These are phyloP conservation scores for Auriculariales sp. DNA, from an alignment of 768 basidiomycete genomes.

Conservation along the genomic window DNA sequence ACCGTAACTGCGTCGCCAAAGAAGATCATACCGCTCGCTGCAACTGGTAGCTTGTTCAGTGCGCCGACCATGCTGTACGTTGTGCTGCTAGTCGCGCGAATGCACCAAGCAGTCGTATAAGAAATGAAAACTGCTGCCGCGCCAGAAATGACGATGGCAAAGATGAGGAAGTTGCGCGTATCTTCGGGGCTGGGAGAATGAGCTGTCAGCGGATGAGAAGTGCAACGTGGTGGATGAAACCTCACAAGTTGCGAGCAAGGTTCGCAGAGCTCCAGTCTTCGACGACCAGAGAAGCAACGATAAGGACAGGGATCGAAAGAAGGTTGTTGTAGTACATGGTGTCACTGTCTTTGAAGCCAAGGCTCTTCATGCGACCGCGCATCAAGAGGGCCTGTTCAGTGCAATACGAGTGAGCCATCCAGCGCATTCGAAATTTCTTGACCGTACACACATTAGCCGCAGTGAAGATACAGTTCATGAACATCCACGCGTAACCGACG, in stretches of 20 bases:
- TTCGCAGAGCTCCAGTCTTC: slow-evolving; percentile 85
- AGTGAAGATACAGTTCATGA: slow-evolving; percentile 77
- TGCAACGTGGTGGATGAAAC: slow-evolving; percentile 4
- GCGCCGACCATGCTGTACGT: slow-evolving; percentile 99
- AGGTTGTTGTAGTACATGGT: slow-evolving; percentile 99
- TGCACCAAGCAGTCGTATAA: slow-evolving; percentile 97
- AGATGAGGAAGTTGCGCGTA: slow-evolving; percentile 62
- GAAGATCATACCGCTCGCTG: slow-evolving; percentile 96
- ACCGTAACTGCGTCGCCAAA: slow-evolving; percentile 83
- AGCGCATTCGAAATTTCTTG: background rate
- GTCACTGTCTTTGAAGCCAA: slow-evolving; percentile 96
- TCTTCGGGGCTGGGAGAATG: slow-evolving; percentile 52
- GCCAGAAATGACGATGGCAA: slow-evolving; percentile 91
- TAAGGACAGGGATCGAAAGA: slow-evolving; percentile 82
- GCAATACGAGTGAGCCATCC: background rate
- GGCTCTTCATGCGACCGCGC: slow-evolving; percentile 91
- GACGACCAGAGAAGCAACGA: slow-evolving; percentile 62
- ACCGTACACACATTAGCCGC: slow-evolving; percentile 66
- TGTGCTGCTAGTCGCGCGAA: slow-evolving; percentile 88
- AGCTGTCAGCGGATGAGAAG: slow-evolving; percentile 1
- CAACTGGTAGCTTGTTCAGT: slow-evolving; percentile 93
- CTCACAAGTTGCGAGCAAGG: slow-evolving; percentile 79
- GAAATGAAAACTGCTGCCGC: slow-evolving; percentile 95
- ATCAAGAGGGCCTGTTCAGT: slow-evolving; percentile 68
- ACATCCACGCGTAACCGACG: slow-evolving; percentile 93